Evolutionary conservation across 208 protist genomes (phyloP), one percentile per base, ranked within the genome.

Genomic region (Wallacemonas sp.): DNA sequence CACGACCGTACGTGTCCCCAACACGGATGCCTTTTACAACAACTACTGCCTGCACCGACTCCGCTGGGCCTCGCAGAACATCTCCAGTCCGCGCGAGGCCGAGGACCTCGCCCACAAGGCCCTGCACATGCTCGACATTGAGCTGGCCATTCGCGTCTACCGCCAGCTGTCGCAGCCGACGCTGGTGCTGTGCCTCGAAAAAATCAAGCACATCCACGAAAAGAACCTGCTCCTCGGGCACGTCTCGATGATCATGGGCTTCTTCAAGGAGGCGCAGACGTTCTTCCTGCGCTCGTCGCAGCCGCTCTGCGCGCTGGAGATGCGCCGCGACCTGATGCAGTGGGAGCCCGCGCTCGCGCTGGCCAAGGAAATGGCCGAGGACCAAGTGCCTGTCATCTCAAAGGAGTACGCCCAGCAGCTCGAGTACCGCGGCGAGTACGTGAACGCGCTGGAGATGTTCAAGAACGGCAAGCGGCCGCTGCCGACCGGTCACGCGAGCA

Each of bases 311-410:
- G 98, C 98, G 14, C 82, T 99, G 25, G 90, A 98, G 72, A 99
- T 99, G 98, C 90, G 97, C 18, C 87, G 96, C 16, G 95, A 99
- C 74, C 82, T 99, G 59, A 96, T 98, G 91, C 95, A 99, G 76
- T 99, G 97, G 96, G 96, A 99, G 61, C 83, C 89, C 20, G 97
- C 97, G 5, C 84, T 99, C 33, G 49, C 82, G 4, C 82, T 99
- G 20, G 97, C 98, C 2, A 74, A 93, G 67, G 89, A 90, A 41
- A 76, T 98, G n/a, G 93, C 91, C 10, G 92, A 91, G 12, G 81
- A 89, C 11, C 79, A 94, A 74, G 71, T 98, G 25, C 95, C 97
- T 7, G 48, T 87, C 39, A 88, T 99, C 41, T 98, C 91, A 2
- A 82, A 82, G 57, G 94, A 99, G 69, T 98, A 97, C 62, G 98